phyloP scores from a whole-genome alignment of 2,329 filamentous ascomycete genomes.

The Penicillium griseofulvum region DNA sequence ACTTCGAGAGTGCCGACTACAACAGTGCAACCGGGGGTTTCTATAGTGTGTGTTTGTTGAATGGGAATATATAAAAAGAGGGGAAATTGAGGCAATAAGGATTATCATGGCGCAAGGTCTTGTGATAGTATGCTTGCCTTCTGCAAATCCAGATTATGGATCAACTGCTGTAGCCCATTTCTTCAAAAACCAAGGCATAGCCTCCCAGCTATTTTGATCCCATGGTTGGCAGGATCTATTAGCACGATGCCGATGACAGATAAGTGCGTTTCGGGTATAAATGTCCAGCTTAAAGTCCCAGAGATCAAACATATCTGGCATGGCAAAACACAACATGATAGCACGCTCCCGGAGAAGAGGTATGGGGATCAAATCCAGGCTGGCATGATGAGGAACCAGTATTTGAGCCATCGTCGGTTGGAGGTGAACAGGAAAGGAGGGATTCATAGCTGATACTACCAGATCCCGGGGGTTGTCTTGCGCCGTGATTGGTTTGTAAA shows the following conservation, averaged over 20 bases:
- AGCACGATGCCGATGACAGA: constrained; percentile 15
- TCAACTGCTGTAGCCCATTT: constrained; percentile 25
- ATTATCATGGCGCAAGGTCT: too few species aligned
- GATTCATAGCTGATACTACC: constrained; percentile 17
- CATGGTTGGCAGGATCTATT: constrained; percentile 29
- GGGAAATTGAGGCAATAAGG: too few species aligned
- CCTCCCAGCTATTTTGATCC: constrained; percentile 33
- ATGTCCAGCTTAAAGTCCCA: constrained; percentile 42
- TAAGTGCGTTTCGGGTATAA: constrained; percentile 29
- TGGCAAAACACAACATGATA: constrained; percentile 32
- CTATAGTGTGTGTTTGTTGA: too few species aligned
- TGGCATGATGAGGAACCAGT: constrained; percentile 38
- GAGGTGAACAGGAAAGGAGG: constrained; percentile 31
- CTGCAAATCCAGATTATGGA: background rate
- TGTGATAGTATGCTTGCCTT: background rate
- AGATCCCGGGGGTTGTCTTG: constrained; percentile 21
- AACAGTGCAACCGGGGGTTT: too few species aligned
- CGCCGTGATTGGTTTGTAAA: constrained; percentile 26
- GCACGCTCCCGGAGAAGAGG: constrained; percentile 33
- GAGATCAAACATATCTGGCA: constrained; percentile 32
- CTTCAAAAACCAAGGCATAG: constrained; percentile 30
- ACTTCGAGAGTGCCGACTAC: too few species aligned
- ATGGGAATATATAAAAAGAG: too few species aligned
- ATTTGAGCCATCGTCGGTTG: constrained; percentile 41
- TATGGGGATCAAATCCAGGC: constrained; percentile 39